Conservation (phyloP, 2,329 filamentous ascomycete species). For the Aschersonia sp. region DNA sequence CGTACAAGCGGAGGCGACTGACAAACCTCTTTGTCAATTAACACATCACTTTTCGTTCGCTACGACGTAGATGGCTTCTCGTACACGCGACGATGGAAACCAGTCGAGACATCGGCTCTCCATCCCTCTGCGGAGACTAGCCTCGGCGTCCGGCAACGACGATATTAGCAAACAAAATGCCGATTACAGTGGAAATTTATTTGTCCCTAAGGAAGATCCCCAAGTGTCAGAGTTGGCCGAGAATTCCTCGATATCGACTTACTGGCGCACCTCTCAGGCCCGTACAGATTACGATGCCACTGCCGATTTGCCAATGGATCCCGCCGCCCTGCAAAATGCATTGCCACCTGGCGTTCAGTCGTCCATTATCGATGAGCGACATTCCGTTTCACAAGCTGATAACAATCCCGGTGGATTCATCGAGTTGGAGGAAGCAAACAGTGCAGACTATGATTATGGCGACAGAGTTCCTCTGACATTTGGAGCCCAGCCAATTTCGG, state of each 20-base stretch:
- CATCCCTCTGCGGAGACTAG: neutral
- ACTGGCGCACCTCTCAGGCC: slow-evolving; percentile 36
- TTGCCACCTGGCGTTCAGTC: slow-evolving; percentile 36
- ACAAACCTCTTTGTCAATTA: neutral
- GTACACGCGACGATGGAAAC: neutral
- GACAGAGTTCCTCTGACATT: slow-evolving; percentile 43
- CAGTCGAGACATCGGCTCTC: neutral
- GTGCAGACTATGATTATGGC: slow-evolving; percentile 32
- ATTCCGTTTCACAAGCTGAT: slow-evolving; percentile 12
- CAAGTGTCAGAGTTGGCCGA: slow-evolving; percentile 2
- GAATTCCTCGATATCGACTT: slow-evolving; percentile 30
- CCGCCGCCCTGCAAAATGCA: slow-evolving; percentile 36
- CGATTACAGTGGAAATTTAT: neutral
- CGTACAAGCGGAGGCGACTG: too few species aligned
- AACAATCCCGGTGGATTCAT: slow-evolving; percentile 15
- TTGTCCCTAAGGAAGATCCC: slow-evolving; percentile 2
- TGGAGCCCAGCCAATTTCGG: slow-evolving; percentile 38
- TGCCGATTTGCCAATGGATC: slow-evolving; percentile 37
- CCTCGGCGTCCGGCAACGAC: neutral
- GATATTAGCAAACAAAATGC: neutral
- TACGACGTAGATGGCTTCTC: neutral
- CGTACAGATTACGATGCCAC: slow-evolving; percentile 19
- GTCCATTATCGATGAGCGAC: slow-evolving; percentile 9
- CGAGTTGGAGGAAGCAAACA: slow-evolving; percentile 18
- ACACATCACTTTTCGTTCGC: too few species aligned